These are phyloP conservation scores for Amanita thiersii DNA, from an alignment of 768 basidiomycete genomes.

Conservation along the genomic window DNA sequence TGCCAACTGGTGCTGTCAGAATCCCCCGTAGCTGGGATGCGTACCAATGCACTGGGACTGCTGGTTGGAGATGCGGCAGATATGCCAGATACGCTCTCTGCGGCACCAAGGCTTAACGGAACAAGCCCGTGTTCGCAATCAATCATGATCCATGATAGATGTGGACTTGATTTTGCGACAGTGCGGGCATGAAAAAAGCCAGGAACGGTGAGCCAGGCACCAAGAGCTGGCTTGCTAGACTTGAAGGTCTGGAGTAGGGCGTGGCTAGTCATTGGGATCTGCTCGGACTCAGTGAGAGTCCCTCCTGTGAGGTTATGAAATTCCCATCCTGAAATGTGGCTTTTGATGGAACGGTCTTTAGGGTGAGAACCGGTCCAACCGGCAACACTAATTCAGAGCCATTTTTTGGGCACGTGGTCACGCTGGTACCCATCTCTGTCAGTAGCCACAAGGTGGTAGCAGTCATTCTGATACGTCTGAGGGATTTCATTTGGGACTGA, in stretches of 20 bases:
- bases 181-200: conserved; percentile 52
- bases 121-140: conserved; percentile 66
- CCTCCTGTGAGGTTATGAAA: too few relatives aligned
- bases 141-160: conserved; percentile 56
- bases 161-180: conserved; percentile 44
- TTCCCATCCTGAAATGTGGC: too few relatives aligned
- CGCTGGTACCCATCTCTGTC: too few relatives aligned
- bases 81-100: conserved; percentile 49
- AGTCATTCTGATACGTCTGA: too few relatives aligned
- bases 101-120: conserved; percentile 44
- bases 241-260: conserved; percentile 45
- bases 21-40: conserved; percentile 57
- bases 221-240: conserved; percentile 53
- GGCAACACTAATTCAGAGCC: too few relatives aligned
- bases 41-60: conserved; percentile 47
- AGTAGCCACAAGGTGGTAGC: too few relatives aligned
- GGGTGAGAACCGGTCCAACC: too few relatives aligned
- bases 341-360: too few relatives aligned
- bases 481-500: too few relatives aligned
- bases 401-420: too few relatives aligned
- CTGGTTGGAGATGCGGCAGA: conserved; percentile 32
- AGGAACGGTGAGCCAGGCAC: conserved; percentile 57
- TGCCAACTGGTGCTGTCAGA: conserved; percentile 55
- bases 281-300: too few relatives aligned
- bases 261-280: conserved; percentile 46